Evolutionary conservation across 345 rosid species (phyloP).

Genomic region (Toxicodendron radicans): DNA sequence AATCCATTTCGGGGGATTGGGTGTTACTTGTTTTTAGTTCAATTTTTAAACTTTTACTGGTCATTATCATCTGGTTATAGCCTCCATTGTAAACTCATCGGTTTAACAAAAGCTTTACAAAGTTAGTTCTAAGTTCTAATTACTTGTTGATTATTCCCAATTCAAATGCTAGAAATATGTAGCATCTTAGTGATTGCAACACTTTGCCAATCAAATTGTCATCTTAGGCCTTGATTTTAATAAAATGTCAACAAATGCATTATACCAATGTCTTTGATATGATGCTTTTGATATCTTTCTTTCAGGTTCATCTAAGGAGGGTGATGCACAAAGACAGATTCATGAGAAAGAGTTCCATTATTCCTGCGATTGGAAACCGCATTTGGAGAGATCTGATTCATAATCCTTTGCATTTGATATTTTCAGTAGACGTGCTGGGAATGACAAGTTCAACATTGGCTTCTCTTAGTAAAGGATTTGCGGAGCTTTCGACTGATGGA

Average conservation of each 20-base stretch:
- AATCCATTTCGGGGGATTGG: not conserved
- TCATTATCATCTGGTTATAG: not conserved
- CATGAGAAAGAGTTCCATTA: conserved; percentile 88
- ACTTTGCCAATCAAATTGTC: not conserved
- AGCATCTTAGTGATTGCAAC: conserved; percentile 2
- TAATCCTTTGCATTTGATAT: conserved; percentile 89
- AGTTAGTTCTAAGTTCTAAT: not conserved
- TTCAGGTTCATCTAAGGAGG: conserved; percentile 90
- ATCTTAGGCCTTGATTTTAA: conserved; percentile 10
- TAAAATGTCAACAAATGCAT: not conserved
- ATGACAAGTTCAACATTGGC: conserved; percentile 99
- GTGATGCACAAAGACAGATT: conserved; percentile 89
- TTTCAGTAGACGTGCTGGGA: conserved; percentile 96
- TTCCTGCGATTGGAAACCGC: conserved; percentile 83
- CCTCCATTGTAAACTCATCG: not conserved
- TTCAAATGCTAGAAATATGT: not conserved
- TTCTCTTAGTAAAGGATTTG: conserved; percentile 95
- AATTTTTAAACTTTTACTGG: not conserved
- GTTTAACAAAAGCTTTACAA: not conserved
- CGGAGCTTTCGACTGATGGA: conserved; percentile 97
- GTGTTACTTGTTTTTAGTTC: not conserved
- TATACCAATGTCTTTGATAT: conserved; percentile 19
- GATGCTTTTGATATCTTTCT: conserved; percentile 21
- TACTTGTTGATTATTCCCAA: not conserved
- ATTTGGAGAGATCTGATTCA: conserved; percentile 96